Base-by-base conservation (phyloP, 129 eudicot species). In the Glebionis coronaria region DNA sequence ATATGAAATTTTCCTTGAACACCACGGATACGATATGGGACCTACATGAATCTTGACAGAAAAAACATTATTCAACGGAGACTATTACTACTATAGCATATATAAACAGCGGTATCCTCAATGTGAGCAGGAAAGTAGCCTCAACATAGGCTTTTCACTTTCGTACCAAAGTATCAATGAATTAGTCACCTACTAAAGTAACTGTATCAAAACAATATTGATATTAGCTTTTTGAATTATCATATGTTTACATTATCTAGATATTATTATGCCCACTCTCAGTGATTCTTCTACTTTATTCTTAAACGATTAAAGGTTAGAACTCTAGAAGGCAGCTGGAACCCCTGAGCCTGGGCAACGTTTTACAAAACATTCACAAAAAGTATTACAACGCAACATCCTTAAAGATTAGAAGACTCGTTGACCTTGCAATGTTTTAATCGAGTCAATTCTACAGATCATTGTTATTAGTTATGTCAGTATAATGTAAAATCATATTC, bases 231-330 rank as follows among this genome's bases (percentile, higher is more conserved):
- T 49, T 15, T 29, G 38, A 29, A 25, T 13, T 23, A 27, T 52
- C 47, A 50, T 5, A 67, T 67, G 16, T 3, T n/a, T 67, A 18
- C 6, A 50, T 67, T 29, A 29, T 50, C 61, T 29, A 67, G 59
- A 50, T n/a, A 50, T 51, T 50, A 65, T 65, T 65, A 50, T 27
- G 45, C 16, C 46, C 50, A 56, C 29, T 5, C 21, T 40, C 51
- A 50, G 71, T 66, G 28, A 66, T 66, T 9, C 25, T 15, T 63
- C 9, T 63, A 12, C 45, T 21, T 19, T 23, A 7, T 51, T 51
- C 56, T 51, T 51, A n/a, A n/a, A 51, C 10, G 9, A 50, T n/a
- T 50, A 50, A 29, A 29, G 38, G 38, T 7, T 29, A 29, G 38
- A 29, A 29, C 38, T 29, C 5, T 29, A 29, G 38, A 4, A 4